Evolutionary conservation across 73 alveolate genomes (phyloP), one percentile per base, ranked within the genome.

Genomic region (Breviolum minutum): DNA sequence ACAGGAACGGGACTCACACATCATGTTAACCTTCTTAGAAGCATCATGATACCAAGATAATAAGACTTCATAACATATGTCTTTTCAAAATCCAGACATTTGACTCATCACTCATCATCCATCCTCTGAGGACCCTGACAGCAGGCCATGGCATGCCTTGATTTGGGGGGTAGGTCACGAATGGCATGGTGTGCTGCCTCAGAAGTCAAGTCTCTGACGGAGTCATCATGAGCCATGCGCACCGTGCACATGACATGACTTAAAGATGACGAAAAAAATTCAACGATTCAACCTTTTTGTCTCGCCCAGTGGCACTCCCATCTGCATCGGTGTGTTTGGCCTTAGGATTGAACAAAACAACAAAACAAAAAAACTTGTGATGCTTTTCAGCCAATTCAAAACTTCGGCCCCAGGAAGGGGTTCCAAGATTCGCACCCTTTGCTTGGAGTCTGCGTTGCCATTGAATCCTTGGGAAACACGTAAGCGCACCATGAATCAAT

Each of bases 151-250:
- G 94, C 94, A 86, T 86, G 17, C 94, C 94, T 63, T 86, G 94
- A 83, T 71, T 22, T 63, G 94, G 62, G 20, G 97, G 97, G 87
- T 90, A 90, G 62, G 97, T 90, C 74, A 90, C 97, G 68, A 90
- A 90, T 29, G 97, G 97, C 97, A 90, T 90, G 86, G 96, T 63
- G 14, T 90, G 97, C 87, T 74, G 84, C 88, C 87, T 60, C 19
- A 73, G 97, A 40, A 24, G 71, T 77, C 63, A n/a, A 40, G 54
- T 40, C 54, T 40, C 17, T 66, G 74, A 17, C 74, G 11, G 74
- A n/a, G n/a, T n/a, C n/a, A n/a, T n/a, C 54, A 40, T 40, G 3
- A 40, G 54, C 3, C 54, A 40, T 40, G 54, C n/a, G n/a, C n/a
- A n/a, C n/a, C n/a, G n/a, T n/a, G n/a, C n/a, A n/a, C n/a, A n/a